Evolutionary conservation across 495 filamentous ascomycete genomes (phyloP), one percentile per base, ranked within the genome.

Genomic region (Peziza echinospora): DNA sequence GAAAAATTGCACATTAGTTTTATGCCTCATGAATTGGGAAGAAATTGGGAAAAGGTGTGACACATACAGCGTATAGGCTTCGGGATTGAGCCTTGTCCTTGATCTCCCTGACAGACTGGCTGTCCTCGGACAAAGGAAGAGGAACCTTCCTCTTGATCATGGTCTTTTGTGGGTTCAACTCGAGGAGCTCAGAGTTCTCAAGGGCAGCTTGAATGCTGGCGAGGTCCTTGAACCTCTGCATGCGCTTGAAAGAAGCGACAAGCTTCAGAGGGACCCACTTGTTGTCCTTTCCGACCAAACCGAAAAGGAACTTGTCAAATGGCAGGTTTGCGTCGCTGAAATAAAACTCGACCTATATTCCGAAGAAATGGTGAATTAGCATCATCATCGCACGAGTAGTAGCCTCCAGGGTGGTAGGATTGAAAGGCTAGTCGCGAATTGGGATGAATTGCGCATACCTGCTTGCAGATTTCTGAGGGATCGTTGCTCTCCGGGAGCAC

Each of bases 321-420:
- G 78, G 78, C 0, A 96, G 73, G 59, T 99, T 99, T 53, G 78
- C 80, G 60, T 93, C 83, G 49, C 80, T 80, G 63, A 99, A 93
- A 66, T 96, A 99, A 60, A 94, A 99, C 57, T 99, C 87, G 47
- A 93, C 85, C 83, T 93, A 55, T 13, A 25, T 16, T 37, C n/a
- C 26, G n/a, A n/a, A 44, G 19, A 21, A 45, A 21, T 41, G 45
- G 2, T 41, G 1, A 9, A 48, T 44, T 19, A 42, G 37, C 30
- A 9, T 46, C 7, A 21, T 47, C 46, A 53, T 47, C 26, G 13
- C 41, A 53, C 40, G 26, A n/a, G n/a, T n/a, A n/a, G n/a, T n/a
- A n/a, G n/a, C n/a, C n/a, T n/a, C n/a, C n/a, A 16, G 26, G 26
- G 5, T 9, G 21, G 39, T 40, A 11, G 17, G 30, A 47, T 40